Evolutionary conservation across 2,329 filamentous ascomycete species (phyloP).

Genomic region (Aspergillus nomiae): DNA sequence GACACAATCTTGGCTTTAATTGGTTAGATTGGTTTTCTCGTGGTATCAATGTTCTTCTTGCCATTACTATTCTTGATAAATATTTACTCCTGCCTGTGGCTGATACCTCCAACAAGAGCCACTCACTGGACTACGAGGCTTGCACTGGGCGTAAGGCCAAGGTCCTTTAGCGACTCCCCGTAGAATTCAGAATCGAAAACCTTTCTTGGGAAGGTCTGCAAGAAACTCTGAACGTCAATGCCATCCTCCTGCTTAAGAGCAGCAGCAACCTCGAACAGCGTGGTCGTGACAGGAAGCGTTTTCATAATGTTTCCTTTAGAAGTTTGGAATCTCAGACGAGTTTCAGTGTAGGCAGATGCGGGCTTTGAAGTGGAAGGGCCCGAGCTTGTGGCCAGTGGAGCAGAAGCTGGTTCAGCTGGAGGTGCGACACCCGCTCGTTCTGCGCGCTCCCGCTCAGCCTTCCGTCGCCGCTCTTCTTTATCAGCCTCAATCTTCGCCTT

Average conservation of each 20-base stretch:
- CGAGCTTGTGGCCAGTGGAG: conserved; percentile 47
- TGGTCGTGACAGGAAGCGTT: conserved; percentile 85
- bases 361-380: conserved; percentile 60
- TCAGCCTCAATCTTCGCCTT: conserved; percentile 93
- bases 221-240: conserved; percentile 71
- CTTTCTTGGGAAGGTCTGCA: conserved; percentile 85
- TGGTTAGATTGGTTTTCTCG: neutral
- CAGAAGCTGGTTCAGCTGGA: conserved; percentile 49
- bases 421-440: conserved; percentile 73
- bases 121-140: conserved; percentile 73
- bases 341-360: conserved; percentile 73
- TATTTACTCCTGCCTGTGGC: neutral
- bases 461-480: conserved; percentile 83
- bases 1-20: neutral
- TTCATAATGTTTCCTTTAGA: conserved; percentile 76
- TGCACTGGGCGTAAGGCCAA: conserved; percentile 86
- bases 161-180: conserved; percentile 88
- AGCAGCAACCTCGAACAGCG: conserved; percentile 87
- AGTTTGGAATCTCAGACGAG: conserved; percentile 80
- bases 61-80: neutral
- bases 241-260: conserved; percentile 72
- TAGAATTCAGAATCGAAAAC: conserved; percentile 75
- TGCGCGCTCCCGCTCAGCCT: conserved; percentile 83
- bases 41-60: neutral
- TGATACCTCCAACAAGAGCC: neutral